Conservation (phyloP, 306 rosid genomes). For the Calophaca sinica region DNA sequence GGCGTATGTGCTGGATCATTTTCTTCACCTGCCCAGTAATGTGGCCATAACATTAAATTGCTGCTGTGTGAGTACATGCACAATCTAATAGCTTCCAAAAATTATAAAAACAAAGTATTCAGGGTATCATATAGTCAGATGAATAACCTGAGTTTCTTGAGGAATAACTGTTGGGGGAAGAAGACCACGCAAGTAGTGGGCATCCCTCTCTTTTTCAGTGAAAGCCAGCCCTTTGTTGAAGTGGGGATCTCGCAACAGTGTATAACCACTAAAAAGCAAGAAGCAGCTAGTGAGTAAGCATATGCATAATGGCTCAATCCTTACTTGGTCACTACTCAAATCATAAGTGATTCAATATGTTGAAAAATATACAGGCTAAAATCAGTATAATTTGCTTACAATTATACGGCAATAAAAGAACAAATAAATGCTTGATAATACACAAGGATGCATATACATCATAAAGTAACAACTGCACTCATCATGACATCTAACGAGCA, state of each 20-base stretch:
- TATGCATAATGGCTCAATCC: conserved; percentile 17
- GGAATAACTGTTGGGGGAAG: conserved; percentile 83
- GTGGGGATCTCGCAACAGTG: conserved; percentile 89
- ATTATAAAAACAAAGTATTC: not conserved
- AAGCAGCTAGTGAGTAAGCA: conserved; percentile 12
- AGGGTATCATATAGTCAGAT: conserved; percentile 22
- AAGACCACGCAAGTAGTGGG: conserved; percentile 97
- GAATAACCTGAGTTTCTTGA: conserved; percentile 83
- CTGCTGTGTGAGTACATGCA: not conserved
- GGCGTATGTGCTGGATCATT: conserved; percentile 85
- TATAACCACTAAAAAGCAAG: conserved; percentile 74
- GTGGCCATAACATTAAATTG: conserved; percentile 16
- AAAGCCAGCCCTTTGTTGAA: conserved; percentile 98
- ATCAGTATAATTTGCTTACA: not conserved
- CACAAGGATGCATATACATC: too few relatives aligned
- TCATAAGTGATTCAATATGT: not conserved
- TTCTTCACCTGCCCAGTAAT: conserved; percentile 78
- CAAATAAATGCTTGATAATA: not conserved
- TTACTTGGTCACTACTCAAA: not conserved
- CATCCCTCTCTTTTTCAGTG: conserved; percentile 89
- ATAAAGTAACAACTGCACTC: not conserved
- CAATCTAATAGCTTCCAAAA: not conserved
- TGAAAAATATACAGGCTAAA: not conserved
- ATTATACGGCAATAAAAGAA: not conserved
- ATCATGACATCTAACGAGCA: not conserved